These are phyloP conservation scores for Talaromyces rugulosus DNA, from an alignment of 2,329 filamentous ascomycete genomes.

Conservation along the genomic window DNA sequence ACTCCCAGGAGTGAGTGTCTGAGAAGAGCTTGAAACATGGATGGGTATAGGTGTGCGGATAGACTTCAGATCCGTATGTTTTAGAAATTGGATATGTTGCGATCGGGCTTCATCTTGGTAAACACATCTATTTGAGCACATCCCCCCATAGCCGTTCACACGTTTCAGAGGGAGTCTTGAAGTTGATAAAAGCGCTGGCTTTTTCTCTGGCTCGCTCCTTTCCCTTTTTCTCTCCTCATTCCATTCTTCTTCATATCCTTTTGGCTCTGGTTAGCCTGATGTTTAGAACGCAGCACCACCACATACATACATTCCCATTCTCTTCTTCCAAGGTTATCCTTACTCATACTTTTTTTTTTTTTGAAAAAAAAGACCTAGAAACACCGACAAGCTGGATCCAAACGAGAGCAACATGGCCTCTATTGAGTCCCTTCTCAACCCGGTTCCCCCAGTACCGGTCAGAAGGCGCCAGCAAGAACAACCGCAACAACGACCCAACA, in stretches of 20 bases:
- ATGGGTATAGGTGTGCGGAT: background rate
- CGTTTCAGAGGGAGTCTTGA: background rate
- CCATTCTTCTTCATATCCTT: background rate
- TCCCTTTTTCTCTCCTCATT: background rate
- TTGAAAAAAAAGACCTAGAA: background rate
- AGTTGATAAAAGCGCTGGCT: background rate
- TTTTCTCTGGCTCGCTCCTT: background rate
- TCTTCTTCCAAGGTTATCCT: background rate
- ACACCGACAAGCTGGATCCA: background rate
- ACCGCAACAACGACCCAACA: background rate
- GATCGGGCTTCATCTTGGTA: background rate
- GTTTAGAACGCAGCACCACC: background rate
- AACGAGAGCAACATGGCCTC: slow-evolving; percentile 7
- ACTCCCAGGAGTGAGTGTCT: background rate
- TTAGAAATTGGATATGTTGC: background rate
- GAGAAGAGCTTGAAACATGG: background rate
- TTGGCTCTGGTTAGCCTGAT: background rate
- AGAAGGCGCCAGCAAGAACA: background rate
- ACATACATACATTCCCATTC: background rate
- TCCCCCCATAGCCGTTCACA: background rate
- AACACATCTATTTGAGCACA: background rate
- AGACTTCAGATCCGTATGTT: background rate
- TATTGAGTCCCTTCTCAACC: slow-evolving; percentile 13
- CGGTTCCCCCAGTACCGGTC: background rate
- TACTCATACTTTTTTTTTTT: background rate